These are phyloP conservation scores for Saturnispora zaruensis DNA, from an alignment of 805 yeast genomes.

Conservation along the genomic window DNA sequence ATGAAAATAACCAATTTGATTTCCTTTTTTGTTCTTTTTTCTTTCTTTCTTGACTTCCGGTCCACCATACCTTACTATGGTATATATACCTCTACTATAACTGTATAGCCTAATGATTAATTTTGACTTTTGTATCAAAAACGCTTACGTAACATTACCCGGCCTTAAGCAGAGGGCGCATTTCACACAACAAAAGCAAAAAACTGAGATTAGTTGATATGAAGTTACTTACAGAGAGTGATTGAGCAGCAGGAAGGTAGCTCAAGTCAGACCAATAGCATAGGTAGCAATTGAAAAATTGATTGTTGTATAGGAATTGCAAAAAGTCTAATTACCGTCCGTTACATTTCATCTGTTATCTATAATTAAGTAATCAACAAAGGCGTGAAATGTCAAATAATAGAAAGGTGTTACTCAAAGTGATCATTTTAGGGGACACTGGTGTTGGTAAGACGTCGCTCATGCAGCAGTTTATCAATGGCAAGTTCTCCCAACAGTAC, in stretches of 20 bases:
- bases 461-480: slow-evolving; percentile 95
- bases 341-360: background rate
- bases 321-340: too few species aligned
- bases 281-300: background rate
- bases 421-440: slow-evolving; percentile 90
- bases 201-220: background rate
- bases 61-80: too few species aligned
- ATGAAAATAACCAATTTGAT: slow-evolving; percentile 3
- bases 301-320: background rate
- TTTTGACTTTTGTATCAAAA: too few species aligned
- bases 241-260: background rate
- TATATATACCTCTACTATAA: background rate
- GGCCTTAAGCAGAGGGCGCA: background rate
- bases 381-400: slow-evolving; percentile 35
- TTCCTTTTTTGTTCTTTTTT: background rate
- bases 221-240: background rate
- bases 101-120: background rate
- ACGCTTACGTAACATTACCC: background rate
- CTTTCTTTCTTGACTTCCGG: background rate
- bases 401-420: slow-evolving; percentile 71
- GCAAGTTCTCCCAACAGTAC: slow-evolving; percentile 89
- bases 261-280: background rate
- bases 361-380: background rate
- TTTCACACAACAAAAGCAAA: background rate
- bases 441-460: slow-evolving; percentile 97